Evolutionary conservation across 2,329 filamentous ascomycete species (phyloP), one percentile per base, ranked within the genome.

Genomic region (Exophiala calicioides): DNA sequence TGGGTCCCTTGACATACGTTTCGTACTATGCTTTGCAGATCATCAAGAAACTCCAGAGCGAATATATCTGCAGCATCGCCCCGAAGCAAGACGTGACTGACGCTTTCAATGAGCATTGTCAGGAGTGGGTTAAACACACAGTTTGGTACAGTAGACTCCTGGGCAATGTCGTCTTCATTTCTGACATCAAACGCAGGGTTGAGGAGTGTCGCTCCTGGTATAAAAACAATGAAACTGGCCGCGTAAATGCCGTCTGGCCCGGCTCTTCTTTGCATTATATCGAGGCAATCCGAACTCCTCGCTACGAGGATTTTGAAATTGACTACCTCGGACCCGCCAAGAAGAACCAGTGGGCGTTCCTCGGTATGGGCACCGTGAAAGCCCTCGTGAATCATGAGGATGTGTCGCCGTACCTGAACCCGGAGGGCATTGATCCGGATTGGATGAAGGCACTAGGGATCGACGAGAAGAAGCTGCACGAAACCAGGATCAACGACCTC

Each of bases 231-330:
- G 65, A 68, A 16, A 73, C 69, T 1, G 71, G 70, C n/a, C 62
- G 70, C 4, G 70, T 74, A 31, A 65, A 62, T 60, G 71, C 74
- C 3, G 63, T 79, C 1, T 79, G 70, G 69, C 75, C 76, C 0
- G 77, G 76, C 3, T 71, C 67, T 3, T 73, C 69, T 0, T 66
- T 78, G 31, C 75, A 78, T 43, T 78, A 77, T 49, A 63, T 68
- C 24, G 65, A 73, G 44, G 55, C 65, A 1, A 69, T 73, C 47
- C 61, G 66, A 32, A 54, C 60, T 5, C 68, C 68, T 3, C 62
- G 71, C 19, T 73, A 64, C 44, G 71, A 74, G 58, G 71, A 74
- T 52, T 74, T 69, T 54, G 66, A 70, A n/a, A 69, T 70, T 47
- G 65, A 59, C 2, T 73, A 72, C 43, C 58, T 56, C 3, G 56